Percentiles rank a stretch among this genome's conserved stretches.
phyloP scores from a whole-genome alignment of 148 eudicot species.

The Agrostemma githago region DNA sequence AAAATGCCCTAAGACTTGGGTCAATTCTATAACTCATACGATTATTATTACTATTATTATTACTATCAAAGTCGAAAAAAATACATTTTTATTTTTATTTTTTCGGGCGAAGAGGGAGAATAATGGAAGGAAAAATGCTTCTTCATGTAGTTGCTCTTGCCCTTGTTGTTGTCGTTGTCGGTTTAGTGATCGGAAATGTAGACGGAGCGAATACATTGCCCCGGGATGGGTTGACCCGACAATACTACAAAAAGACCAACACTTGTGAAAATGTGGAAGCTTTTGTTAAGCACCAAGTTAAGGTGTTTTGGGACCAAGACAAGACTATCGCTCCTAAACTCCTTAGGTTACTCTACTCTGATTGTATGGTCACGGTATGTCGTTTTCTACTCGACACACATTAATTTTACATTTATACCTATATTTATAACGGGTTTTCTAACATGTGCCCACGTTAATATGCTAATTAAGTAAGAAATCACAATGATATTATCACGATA shows the following conservation, averaged over 20 bases:
- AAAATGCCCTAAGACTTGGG: background rate
- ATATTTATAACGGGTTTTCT: too few relatives aligned
- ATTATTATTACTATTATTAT: background rate
- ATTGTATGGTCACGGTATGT: constrained; percentile 28
- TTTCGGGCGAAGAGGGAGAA: constrained; percentile 9
- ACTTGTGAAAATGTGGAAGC: constrained; percentile 26
- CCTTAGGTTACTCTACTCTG: constrained; percentile 21
- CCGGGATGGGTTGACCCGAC: background rate
- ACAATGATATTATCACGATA: too few relatives aligned
- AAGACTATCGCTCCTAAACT: constrained; percentile 18
- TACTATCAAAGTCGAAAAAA: background rate
- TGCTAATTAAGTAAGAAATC: too few relatives aligned
- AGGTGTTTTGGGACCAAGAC: constrained; percentile 5
- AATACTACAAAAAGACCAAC: constrained; percentile 24
- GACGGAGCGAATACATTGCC: constrained; percentile 12
- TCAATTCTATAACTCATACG: constrained; percentile 6
- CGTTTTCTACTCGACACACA: background rate
- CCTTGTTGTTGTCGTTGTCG: constrained; percentile 9
- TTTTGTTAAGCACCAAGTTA: constrained; percentile 19
- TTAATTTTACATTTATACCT: too few relatives aligned
- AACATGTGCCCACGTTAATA: too few relatives aligned
- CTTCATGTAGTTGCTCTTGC: constrained; percentile 9
- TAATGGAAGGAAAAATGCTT: constrained; percentile 6
- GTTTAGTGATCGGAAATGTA: constrained; percentile 15
- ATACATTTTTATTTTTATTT: background rate